Base-by-base conservation (phyloP, 805 yeast genomes). In the Cyberlindnera xishuangbannaensis region DNA sequence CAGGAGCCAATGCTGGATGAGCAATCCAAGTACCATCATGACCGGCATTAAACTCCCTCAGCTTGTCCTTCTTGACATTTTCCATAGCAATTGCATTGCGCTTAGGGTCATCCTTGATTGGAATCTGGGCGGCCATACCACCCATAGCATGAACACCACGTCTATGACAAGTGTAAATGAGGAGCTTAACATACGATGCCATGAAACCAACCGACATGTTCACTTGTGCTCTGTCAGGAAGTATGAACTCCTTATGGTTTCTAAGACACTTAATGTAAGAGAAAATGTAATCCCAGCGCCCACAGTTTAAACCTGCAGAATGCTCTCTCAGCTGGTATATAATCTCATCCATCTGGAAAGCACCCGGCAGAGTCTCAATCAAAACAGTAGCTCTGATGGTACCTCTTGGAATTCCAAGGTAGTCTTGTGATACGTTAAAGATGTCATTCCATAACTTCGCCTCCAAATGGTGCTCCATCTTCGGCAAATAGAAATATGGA, bases 1-100 rank as follows among this genome's bases (percentile, higher is more conserved):
- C 75, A 8, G 79, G 71, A 16, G 83, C 83, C 56, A 83, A 67
- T 15, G 87, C 88, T 9, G 94, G 94, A 54, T 83, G 92, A 5
- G 90, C 90, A 54, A 83, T 83, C 94, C 94, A 83, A 37, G 90
- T 80, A 31, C 92, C 87, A 62, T 83, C 92, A 59, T 84, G 86
- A 32, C 92, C 92, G 31, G 82, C 79, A 28, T 65, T 59, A 29
- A 81, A 79, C 59, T 83, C 94, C 51, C 92, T 67, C 44, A 78
- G 69, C 59, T 83, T 83, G 59, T 83, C 94, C 54, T 67, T 72
- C 46, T 74, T 71, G 31, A 83, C 92, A 47, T 80, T 80, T 28
- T 68, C 73, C 76, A 83, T 68, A 6, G 88, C 90, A 31, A 63
- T 61, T 27, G 66, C 64, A 60, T 83, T 82, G 38, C 77, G 74